Evolutionary conservation across 805 yeast species (phyloP), one percentile per base, ranked within the genome.

Genomic region (Wickerhamiella dianesei): DNA sequence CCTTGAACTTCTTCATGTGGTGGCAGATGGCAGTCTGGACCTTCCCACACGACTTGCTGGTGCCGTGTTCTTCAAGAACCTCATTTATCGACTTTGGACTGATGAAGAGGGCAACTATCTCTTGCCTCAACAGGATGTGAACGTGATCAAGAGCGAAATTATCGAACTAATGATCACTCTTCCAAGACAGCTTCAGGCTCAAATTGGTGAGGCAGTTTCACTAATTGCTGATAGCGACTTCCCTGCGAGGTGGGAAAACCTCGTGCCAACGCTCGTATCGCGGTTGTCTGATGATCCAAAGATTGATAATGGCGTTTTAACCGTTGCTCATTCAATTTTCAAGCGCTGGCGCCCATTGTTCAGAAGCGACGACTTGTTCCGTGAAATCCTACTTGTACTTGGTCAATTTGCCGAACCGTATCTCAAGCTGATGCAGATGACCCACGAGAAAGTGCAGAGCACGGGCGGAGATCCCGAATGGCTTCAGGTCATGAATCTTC

Each of bases 331-430:
- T 63, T 84, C 96, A 1, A 89, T 92, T 50, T 94, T 89, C 68
- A 86, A 82, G 63, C 79, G 94, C 65, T 92, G 99, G 99, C 75
- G 98, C 59, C 95, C 96, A 1, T 69, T 89, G 47, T 86, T 85
- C 61, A 75, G 96, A 56, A 82, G 95, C 1, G 95, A 94, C 61
- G 96, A 79, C 41, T 72, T 92, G 46, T 88, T 86, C 61, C 61
- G 76, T 48, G 99, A 92, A 61, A 92, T 92, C 59, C 78, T 81
- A 60, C 70, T 84, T 60, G 99, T 92, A 1, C 69, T 92, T 53
- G 83, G 77, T 48, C 84, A 82, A 58, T 92, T 92, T 67, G 75
- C 82, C 6, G 69, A 68, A 43, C 95, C 97, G 2, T 94, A 83
- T 58, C 64, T 88, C 61, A 66, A 69, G n/a, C 64, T 88, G 47